Evolutionary conservation across 345 rosid genomes (phyloP).

Genomic region (Linum trigynum): DNA sequence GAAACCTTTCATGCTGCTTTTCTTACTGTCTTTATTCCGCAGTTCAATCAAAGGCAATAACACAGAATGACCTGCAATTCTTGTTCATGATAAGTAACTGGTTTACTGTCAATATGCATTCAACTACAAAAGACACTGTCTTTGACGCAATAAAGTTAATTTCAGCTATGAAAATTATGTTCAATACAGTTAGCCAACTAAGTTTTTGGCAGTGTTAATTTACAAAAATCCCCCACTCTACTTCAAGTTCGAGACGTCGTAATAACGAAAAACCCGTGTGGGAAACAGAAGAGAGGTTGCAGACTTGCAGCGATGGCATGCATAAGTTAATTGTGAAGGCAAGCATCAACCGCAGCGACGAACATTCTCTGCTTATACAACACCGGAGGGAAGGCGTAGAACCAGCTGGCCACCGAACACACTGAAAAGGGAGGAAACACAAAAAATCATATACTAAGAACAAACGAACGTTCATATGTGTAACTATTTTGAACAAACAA

Average conservation of each 20-base stretch:
- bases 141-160: neutral
- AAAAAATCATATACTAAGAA: neutral
- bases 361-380: slow-evolving; percentile 36
- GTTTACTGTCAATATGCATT: neutral
- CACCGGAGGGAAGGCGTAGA: slow-evolving; percentile 96
- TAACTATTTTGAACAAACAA: neutral
- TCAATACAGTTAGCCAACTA: slow-evolving; percentile 4
- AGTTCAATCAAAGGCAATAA: neutral
- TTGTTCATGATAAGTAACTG: neutral
- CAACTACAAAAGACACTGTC: neutral
- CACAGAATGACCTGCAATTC: neutral
- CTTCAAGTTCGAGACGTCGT: neutral
- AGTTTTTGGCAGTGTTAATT: neutral
- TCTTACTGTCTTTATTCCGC: neutral
- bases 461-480: neutral
- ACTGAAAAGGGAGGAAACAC: slow-evolving; percentile 31
- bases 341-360: neutral
- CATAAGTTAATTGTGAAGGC: neutral
- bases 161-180: neutral
- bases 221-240: neutral
- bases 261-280: neutral
- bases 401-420: slow-evolving; percentile 98
- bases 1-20: neutral
- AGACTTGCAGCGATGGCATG: too few relatives aligned
- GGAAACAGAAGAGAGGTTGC: neutral